Conservation (phyloP, 352 stramenopile species). For the Globisporangium acanthophoron region DNA sequence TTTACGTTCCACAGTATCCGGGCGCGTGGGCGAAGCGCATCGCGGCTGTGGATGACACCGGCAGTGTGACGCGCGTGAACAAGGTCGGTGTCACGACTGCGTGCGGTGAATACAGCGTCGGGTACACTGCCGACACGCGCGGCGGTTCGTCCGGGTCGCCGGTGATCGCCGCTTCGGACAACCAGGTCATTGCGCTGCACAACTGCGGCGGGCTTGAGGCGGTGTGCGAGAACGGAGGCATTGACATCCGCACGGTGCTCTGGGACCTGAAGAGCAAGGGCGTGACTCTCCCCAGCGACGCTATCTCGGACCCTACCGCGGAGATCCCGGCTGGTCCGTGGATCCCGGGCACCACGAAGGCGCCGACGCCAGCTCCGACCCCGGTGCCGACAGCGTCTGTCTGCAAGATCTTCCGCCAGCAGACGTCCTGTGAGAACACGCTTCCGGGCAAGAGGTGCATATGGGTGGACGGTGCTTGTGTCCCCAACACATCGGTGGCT, state of each 20-base stretch:
- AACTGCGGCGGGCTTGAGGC: constrained; percentile 28
- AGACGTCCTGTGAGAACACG: constrained; percentile 24
- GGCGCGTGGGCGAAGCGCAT: constrained; percentile 30
- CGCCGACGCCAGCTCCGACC: constrained; percentile 14
- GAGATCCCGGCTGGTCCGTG: constrained; percentile 20
- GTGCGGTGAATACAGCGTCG: constrained; percentile 28
- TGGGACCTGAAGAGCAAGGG: constrained; percentile 21
- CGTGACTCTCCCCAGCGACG: constrained; percentile 17
- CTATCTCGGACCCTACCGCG: constrained; percentile 17
- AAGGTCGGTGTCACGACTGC: constrained; percentile 15
- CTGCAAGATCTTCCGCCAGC: constrained; percentile 22
- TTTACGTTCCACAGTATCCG: constrained; percentile 48
- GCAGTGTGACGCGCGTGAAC: constrained; percentile 14
- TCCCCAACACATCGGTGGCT: constrained; percentile 11
- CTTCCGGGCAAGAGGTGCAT: constrained; percentile 22
- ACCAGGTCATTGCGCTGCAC: constrained; percentile 42
- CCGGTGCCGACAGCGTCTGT: constrained; percentile 20
- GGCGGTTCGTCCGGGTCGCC: constrained; percentile 37
- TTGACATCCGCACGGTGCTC: constrained; percentile 31
- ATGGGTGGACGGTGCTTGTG: constrained; percentile 14
- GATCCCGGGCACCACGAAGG: constrained; percentile 15
- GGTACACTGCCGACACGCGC: constrained; percentile 39
- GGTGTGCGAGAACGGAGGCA: constrained; percentile 23
- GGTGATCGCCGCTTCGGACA: constrained; percentile 31
- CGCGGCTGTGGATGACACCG: constrained; percentile 20